Percentiles rank a stretch among this genome's conserved stretches.
Conservation (phyloP, 352 stramenopile species). For the Albugo candida region DNA sequence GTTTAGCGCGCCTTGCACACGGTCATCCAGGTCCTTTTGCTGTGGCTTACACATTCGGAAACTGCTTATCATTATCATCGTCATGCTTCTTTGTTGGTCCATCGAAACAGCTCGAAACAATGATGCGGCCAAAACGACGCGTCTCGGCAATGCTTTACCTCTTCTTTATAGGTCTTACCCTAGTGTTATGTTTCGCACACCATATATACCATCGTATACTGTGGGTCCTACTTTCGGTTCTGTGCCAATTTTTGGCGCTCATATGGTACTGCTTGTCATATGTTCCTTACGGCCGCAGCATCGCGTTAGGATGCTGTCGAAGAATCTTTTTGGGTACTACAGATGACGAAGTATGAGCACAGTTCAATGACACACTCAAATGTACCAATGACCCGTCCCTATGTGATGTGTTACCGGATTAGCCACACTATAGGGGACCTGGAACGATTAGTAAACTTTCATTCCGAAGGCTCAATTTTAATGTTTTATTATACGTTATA, state of each 20-base stretch:
- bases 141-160: constrained; percentile 50
- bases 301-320: constrained; percentile 45
- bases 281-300: constrained; percentile 65
- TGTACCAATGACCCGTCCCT: too few relatives aligned
- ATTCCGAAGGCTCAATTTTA: too few relatives aligned
- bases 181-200: constrained; percentile 50
- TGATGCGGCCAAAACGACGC: constrained; percentile 66
- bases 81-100: constrained; percentile 77
- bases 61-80: constrained; percentile 56
- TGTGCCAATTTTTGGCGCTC: constrained; percentile 58
- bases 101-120: constrained; percentile 59
- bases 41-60: constrained; percentile 72
- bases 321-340: constrained; percentile 20
- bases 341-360: constrained; percentile 16
- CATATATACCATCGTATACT: constrained; percentile 44
- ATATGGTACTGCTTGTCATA: constrained; percentile 81
- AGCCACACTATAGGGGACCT: too few relatives aligned
- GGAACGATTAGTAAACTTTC: too few relatives aligned
- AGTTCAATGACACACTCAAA: too few relatives aligned
- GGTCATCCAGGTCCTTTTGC: constrained; percentile 69
- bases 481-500: too few relatives aligned
- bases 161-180: constrained; percentile 55
- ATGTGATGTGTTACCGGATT: too few relatives aligned
- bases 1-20: constrained; percentile 45
- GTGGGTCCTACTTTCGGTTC: constrained; percentile 50